phyloP scores from a whole-genome alignment of 2,329 filamentous ascomycete genomes.

The Cercospora sp. region DNA sequence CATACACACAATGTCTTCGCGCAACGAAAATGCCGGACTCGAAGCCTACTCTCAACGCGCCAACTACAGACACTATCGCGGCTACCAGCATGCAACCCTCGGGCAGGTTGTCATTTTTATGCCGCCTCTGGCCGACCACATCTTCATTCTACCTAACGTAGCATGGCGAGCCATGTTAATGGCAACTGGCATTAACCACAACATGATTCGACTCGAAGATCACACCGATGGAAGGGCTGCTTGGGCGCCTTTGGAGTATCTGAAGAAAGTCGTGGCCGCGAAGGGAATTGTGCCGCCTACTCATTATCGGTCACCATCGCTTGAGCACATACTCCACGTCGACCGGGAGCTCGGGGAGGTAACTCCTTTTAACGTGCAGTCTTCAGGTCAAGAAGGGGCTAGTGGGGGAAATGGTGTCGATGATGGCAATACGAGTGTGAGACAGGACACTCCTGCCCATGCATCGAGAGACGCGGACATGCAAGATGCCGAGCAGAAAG shows the following conservation, averaged over 20 bases:
- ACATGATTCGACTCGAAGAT: constrained; percentile 2
- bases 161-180: not conserved
- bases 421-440: not conserved
- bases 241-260: not conserved
- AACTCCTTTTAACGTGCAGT: not conserved
- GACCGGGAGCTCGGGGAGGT: not conserved
- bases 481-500: not conserved
- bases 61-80: not conserved
- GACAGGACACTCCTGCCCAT: not conserved
- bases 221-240: not conserved
- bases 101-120: not conserved
- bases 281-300: not conserved
- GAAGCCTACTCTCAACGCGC: not conserved
- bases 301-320: not conserved
- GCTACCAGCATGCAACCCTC: not conserved
- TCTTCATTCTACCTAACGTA: not conserved
- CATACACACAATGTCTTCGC: not conserved
- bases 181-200: not conserved
- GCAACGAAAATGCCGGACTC: not conserved
- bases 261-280: not conserved
- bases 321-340: not conserved
- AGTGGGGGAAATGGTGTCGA: not conserved
- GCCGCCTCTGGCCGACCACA: not conserved
- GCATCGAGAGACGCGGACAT: not conserved
- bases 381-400: not conserved